phyloP scores from a whole-genome alignment of 768 basidiomycete genomes.

The Lactarius psammicola region DNA sequence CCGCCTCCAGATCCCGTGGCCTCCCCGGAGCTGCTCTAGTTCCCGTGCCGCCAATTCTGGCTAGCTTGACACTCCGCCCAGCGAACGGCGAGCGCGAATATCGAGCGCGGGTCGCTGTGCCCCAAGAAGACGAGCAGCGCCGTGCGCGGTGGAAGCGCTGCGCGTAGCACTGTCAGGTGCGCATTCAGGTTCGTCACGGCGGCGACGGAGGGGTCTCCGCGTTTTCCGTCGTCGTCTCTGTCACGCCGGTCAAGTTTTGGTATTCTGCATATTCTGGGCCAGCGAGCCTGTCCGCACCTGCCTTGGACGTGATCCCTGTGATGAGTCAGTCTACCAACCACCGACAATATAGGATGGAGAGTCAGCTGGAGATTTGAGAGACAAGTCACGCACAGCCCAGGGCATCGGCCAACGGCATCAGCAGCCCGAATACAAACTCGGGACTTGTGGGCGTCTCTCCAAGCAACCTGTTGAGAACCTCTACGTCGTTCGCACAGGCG shows the following conservation, averaged over 20 bases:
- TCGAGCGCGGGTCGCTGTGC: conserved; percentile 80
- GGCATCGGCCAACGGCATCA: conserved; percentile 74
- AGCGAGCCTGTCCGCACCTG: conserved; percentile 38
- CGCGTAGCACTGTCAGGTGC: conserved; percentile 61
- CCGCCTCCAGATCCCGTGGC: conserved; percentile 53
- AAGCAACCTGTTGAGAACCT: conserved; percentile 61
- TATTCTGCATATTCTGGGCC: not conserved
- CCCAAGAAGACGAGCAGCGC: conserved; percentile 86
- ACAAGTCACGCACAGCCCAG: conserved; percentile 65
- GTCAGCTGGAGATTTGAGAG: not conserved
- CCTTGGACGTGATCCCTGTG: conserved; percentile 63
- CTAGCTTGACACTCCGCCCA: conserved; percentile 35
- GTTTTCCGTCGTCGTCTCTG: conserved; percentile 14
- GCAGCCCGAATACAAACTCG: conserved; percentile 80
- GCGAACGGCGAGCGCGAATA: conserved; percentile 53
- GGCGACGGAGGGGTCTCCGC: conserved; percentile 29
- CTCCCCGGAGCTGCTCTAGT: conserved; percentile 43
- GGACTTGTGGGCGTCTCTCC: conserved; percentile 66
- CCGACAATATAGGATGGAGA: not conserved
- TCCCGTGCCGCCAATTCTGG: conserved; percentile 75
- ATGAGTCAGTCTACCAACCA: not conserved
- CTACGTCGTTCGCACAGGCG: conserved; percentile 72
- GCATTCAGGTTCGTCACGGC: conserved; percentile 51
- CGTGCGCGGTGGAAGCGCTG: conserved; percentile 70
- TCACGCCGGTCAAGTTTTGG: not conserved